phyloP scores from a whole-genome alignment of 2,329 filamentous ascomycete genomes.

The Aspergillus sp. region DNA sequence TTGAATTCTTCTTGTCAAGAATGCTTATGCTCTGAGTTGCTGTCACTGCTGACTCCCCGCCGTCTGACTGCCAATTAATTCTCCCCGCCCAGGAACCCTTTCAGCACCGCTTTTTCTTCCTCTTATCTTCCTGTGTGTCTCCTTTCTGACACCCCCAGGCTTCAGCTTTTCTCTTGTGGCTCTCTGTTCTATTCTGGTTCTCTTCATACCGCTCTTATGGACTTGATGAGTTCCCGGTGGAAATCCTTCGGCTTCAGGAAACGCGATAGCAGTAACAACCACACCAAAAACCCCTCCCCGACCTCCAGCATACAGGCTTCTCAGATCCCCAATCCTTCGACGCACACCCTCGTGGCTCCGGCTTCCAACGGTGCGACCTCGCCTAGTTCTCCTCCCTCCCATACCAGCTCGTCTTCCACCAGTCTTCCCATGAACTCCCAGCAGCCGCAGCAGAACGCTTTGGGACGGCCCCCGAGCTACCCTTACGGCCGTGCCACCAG shows the following conservation, averaged over 20 bases:
- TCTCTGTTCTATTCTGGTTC: background rate
- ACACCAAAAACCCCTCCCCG: slow-evolving; percentile 4
- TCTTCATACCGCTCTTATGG: slow-evolving; percentile 26
- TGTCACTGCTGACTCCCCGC: too few relatives aligned
- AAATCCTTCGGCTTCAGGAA: slow-evolving; percentile 44
- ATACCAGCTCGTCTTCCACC: slow-evolving; percentile 40
- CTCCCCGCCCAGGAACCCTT: too few relatives aligned
- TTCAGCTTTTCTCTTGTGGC: background rate
- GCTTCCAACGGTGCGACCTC: slow-evolving; percentile 24
- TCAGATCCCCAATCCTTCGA: slow-evolving; percentile 9
- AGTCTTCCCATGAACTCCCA: slow-evolving; percentile 48
- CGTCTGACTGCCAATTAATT: too few relatives aligned
- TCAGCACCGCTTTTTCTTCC: background rate
- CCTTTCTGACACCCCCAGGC: background rate
- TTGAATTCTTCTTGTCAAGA: too few relatives aligned
- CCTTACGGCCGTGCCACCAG: slow-evolving; percentile 49
- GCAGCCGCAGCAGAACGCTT: slow-evolving; percentile 38
- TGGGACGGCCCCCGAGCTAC: slow-evolving; percentile 58
- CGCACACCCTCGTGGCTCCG: slow-evolving; percentile 26
- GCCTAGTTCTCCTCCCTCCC: slow-evolving; percentile 29
- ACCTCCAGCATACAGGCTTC: background rate
- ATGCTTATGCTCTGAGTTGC: too few relatives aligned
- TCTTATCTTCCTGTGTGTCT: background rate
- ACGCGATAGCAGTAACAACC: slow-evolving; percentile 40
- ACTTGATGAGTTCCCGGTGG: slow-evolving; percentile 46